phyloP scores from a whole-genome alignment of 257 asterid species.

The Buddleja alternifolia region DNA sequence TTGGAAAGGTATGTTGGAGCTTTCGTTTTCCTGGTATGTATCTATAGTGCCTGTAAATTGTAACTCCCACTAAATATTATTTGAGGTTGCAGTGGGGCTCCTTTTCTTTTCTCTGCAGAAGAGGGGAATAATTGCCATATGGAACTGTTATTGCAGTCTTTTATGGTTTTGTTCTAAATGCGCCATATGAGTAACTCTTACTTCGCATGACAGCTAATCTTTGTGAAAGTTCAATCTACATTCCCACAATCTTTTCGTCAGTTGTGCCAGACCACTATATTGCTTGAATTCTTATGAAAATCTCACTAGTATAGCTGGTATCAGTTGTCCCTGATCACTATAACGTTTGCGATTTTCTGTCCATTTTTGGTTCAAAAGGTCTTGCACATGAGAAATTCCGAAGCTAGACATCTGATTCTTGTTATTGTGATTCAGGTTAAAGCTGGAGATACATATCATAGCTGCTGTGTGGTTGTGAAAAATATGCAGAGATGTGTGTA shows the following conservation, averaged over 20 bases:
- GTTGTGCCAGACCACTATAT: background rate
- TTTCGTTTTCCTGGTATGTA: background rate
- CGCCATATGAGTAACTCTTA: background rate
- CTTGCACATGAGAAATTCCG: conserved; percentile 16
- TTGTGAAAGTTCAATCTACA: background rate
- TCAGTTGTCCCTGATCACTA: too few relatives aligned
- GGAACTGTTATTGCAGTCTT: conserved; percentile 6
- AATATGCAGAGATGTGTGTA: conserved; percentile 86
- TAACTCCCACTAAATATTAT: too few relatives aligned
- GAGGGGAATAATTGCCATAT: background rate
- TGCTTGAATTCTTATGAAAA: background rate
- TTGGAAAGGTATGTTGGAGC: conserved; percentile 73
- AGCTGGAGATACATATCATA: conserved; percentile 70
- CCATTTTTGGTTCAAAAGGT: background rate
- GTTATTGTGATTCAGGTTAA: conserved; percentile 61
- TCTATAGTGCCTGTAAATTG: too few relatives aligned
- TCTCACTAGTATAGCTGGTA: too few relatives aligned
- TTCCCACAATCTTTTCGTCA: conserved; percentile 4
- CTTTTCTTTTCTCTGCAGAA: background rate
- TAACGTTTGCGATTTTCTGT: too few relatives aligned
- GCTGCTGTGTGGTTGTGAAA: conserved; percentile 89
- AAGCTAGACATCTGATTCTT: conserved; percentile 34
- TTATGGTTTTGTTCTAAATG: conserved; percentile 1
- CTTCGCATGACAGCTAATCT: conserved; percentile 17
- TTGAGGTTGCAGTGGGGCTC: too few relatives aligned